Evolutionary conservation across 202 grass and related monocot species (phyloP).

Genomic region (Musa balbisiana): DNA sequence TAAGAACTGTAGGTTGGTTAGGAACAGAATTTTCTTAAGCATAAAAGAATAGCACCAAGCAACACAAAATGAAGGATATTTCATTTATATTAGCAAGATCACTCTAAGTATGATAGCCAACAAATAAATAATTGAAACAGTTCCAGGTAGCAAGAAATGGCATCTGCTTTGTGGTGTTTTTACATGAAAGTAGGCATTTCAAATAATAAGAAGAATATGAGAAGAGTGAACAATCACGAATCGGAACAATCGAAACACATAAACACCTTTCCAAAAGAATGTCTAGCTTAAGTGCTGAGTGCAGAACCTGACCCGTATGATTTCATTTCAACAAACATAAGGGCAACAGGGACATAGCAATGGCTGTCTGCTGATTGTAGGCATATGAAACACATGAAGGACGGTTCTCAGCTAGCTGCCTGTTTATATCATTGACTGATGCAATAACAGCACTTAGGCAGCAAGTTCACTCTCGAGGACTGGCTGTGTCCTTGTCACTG

Average conservation of each 20-base stretch:
- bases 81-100: slow-evolving; percentile 44
- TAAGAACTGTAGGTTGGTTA: too few species aligned
- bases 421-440: not conserved
- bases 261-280: not conserved
- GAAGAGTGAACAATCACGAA: not conserved
- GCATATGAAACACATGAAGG: slow-evolving; percentile 24
- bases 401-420: not conserved
- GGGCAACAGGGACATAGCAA: slow-evolving; percentile 18
- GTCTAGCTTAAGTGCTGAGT: not conserved
- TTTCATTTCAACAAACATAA: not conserved
- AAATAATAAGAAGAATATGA: not conserved
- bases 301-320: not conserved
- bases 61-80: slow-evolving; percentile 23
- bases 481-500: slow-evolving; percentile 57
- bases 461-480: slow-evolving; percentile 70
- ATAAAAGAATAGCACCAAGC: not conserved
- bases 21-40: too few species aligned
- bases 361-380: slow-evolving; percentile 15
- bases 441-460: slow-evolving; percentile 19
- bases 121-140: slow-evolving; percentile 25
- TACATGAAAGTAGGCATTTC: slow-evolving; percentile 5
- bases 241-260: not conserved
- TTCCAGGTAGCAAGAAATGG: not conserved
- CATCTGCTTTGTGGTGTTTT: not conserved
- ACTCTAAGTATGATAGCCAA: slow-evolving; percentile 37